Base-by-base conservation (phyloP, 176 grass and related monocot species). In the Phyllostachys edulis region DNA sequence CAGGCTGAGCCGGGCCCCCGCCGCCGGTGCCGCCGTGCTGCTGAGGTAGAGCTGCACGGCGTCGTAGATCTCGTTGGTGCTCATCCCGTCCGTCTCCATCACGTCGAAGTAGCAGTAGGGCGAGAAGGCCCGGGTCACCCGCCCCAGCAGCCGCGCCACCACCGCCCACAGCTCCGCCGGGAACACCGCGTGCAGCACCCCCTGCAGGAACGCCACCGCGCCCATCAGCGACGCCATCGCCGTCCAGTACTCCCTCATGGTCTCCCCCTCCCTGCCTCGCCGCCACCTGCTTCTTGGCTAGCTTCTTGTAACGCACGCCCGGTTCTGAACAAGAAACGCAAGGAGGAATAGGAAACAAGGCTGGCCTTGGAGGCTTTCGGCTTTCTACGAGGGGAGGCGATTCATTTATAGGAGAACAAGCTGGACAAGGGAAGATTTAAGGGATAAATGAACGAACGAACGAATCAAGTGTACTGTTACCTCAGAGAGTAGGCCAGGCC, bases 51-150 rank as follows among this genome's bases (percentile, higher is more conserved):
- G 88, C 79, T 97, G 95, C 75, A 97, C 92, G 73, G 95, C 90
- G 72, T 85, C 88, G 82, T 97, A 97, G 75, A 97, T 88, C 80
- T 97, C 95, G 69, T 97, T 97, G 71, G 80, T 94, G 95, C 90
- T 90, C 44, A 97, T 91, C 21, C 95, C 95, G n/a, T 94, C 95
- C 60, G 74, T 97, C 83, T 97, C 95, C 18, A 89, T 93, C 4
- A 97, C 90, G 85, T 97, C 95, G 79, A 97, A 97, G 82, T 97
- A 97, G 87, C 87, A 85, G 71, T 94, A 97, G 1, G 95, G 86
- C 4, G 95, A 94, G 71, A 97, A 76, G 71, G 77, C 71, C 0
- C 75, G 82, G 20, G 84, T 89, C 9, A 85, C 21, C 11, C 92
- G 17, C 9, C 61, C 81, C 26, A 97, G 52, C 76, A 97, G 70